These are phyloP conservation scores for Venturiaceae sp. DNA, from an alignment of 2,329 filamentous ascomycete genomes.

Conservation along the genomic window DNA sequence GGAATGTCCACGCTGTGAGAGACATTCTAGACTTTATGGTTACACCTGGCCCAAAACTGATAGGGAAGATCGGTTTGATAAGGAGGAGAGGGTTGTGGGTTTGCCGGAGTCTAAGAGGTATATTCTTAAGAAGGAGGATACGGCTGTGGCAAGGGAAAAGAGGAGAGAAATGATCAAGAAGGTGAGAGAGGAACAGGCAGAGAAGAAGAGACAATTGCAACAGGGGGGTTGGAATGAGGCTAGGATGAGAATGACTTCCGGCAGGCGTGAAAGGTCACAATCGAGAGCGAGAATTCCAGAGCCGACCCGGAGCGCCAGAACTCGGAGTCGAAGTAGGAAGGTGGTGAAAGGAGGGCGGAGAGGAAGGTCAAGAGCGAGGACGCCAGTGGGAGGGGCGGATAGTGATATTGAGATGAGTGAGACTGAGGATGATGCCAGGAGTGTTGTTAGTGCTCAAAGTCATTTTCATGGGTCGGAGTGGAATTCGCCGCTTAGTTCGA, in stretches of 20 bases:
- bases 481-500: neutral
- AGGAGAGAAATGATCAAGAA: neutral
- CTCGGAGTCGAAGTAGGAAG: neutral
- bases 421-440: neutral
- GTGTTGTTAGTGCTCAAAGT: neutral
- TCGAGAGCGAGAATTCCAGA: neutral
- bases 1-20: conserved; percentile 84
- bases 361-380: neutral
- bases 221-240: neutral
- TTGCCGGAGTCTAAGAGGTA: conserved; percentile 33
- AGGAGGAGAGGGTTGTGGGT: conserved; percentile 61
- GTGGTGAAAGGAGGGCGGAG: neutral
- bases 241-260: conserved; percentile 1
- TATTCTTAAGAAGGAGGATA: neutral
- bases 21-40: conserved; percentile 91
- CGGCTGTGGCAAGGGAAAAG: neutral
- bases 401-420: neutral
- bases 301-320: neutral
- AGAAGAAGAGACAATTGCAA: neutral
- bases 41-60: conserved; percentile 96
- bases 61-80: conserved; percentile 63
- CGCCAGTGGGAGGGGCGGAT: neutral
- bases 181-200: neutral
- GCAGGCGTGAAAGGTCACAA: neutral
- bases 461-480: neutral